Evolutionary conservation across 139 green algal genomes (phyloP).

Genomic region (Chlorella vulgaris): DNA sequence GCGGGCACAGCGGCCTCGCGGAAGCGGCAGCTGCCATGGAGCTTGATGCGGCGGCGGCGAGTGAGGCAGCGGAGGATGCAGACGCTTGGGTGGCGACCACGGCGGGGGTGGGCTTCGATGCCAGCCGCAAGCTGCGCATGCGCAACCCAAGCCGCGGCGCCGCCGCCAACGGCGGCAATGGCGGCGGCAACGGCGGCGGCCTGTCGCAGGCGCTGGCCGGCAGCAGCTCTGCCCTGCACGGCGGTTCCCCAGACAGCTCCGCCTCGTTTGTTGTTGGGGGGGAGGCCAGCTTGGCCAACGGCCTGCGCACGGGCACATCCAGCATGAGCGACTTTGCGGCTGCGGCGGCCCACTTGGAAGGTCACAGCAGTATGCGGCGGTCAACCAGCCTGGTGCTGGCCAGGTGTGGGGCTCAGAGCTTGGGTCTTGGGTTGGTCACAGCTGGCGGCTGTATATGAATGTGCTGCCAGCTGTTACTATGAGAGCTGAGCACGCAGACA

Average conservation of each 20-base stretch:
- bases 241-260: not conserved
- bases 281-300: not conserved
- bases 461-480: no score
- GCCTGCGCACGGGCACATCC: not conserved
- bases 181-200: no score
- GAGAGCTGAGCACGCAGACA: no score
- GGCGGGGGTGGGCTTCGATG: not conserved
- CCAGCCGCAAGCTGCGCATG: slow-evolving; percentile 13
- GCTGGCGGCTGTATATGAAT: no score
- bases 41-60: no score
- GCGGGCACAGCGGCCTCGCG: not conserved
- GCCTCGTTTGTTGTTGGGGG: not conserved
- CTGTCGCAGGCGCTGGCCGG: slow-evolving; percentile 7
- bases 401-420: slow-evolving; percentile 18
- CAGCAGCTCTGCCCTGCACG: not conserved
- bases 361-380: slow-evolving; percentile 31
- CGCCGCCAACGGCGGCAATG: no score
- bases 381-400: slow-evolving; percentile 42
- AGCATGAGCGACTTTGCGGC: slow-evolving; percentile 20
- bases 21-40: not conserved
- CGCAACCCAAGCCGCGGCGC: slow-evolving; percentile 19
- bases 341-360: not conserved
- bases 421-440: no score
- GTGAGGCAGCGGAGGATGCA: not conserved
- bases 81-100: not conserved